phyloP scores from a whole-genome alignment of 2,329 filamentous ascomycete species.

The Aureobasidium namibiae region DNA sequence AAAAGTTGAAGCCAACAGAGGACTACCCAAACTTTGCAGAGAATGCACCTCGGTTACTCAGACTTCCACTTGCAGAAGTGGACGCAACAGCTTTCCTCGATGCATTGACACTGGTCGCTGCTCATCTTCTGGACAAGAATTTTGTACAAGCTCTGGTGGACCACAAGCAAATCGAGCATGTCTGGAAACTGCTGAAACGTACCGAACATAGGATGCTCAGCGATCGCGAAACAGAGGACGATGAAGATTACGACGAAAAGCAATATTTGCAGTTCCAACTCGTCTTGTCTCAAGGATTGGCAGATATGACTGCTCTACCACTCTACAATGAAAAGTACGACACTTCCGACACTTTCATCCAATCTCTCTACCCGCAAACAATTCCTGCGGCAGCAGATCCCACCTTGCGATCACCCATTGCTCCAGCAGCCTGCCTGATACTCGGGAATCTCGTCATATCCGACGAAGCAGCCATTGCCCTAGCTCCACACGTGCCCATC shows the following conservation, averaged over 20 bases:
- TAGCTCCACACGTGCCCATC: constrained; percentile 11
- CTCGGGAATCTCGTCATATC: constrained; percentile 14
- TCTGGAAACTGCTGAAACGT: constrained; percentile 13
- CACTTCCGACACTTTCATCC: background rate
- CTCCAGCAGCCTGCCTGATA: constrained; percentile 12
- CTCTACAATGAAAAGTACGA: constrained; percentile 5
- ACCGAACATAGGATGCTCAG: constrained; percentile 6
- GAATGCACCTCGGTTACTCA: background rate
- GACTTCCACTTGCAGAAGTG: constrained; percentile 12
- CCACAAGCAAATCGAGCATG: background rate
- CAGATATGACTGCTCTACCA: constrained; percentile 8
- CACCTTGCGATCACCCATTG: constrained; percentile 2
- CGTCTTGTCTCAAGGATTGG: constrained; percentile 1
- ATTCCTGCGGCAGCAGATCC: background rate
- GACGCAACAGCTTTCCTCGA: constrained; percentile 15
- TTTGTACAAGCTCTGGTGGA: constrained; percentile 11
- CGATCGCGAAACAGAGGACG: background rate
- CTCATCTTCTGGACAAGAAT: constrained; percentile 8
- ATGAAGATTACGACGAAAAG: constrained; percentile 10
- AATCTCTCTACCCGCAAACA: constrained; percentile 6
- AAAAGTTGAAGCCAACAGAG: background rate
- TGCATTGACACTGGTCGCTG: constrained; percentile 9
- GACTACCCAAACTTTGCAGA: background rate
- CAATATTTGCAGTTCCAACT: constrained; percentile 11
- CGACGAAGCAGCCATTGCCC: constrained; percentile 1